These are phyloP conservation scores for Tillandsia fasciculata DNA, from an alignment of 176 grass and related monocot genomes.

Conservation along the genomic window DNA sequence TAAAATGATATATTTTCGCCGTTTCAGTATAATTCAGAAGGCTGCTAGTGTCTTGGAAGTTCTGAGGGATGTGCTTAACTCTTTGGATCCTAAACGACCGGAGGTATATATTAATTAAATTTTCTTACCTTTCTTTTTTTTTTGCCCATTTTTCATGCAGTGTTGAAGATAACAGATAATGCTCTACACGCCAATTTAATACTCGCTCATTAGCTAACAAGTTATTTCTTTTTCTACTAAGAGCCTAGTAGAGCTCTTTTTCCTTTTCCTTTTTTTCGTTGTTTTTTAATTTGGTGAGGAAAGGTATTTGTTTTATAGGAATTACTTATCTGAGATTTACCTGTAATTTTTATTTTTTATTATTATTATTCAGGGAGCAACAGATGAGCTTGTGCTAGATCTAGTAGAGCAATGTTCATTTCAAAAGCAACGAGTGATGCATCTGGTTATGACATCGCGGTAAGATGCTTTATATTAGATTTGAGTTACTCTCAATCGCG, in stretches of 20 bases:
- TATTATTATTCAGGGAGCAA: conserved; percentile 49
- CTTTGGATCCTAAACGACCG: conserved; percentile 68
- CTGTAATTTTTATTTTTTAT: not conserved
- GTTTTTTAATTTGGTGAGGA: too few relatives aligned
- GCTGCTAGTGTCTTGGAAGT: conserved; percentile 78
- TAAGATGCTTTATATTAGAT: conserved; percentile 3
- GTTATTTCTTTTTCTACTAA: too few relatives aligned
- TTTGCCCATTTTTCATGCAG: not conserved
- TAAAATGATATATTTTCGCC: conserved; percentile 7
- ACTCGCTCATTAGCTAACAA: not conserved
- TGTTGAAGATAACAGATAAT: not conserved
- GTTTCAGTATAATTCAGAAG: conserved; percentile 77
- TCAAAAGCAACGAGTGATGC: conserved; percentile 92
- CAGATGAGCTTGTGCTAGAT: conserved; percentile 90
- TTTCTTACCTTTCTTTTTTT: not conserved
- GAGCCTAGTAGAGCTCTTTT: too few relatives aligned
- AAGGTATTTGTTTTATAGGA: too few relatives aligned
- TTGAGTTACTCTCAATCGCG: not conserved
- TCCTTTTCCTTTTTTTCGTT: too few relatives aligned
- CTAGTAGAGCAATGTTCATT: conserved; percentile 95
- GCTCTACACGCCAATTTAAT: not conserved
- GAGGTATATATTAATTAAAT: conserved; percentile 47
- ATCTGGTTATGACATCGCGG: conserved; percentile 89
- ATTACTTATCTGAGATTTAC: too few relatives aligned
- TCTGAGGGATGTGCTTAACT: conserved; percentile 76